Percentiles rank a stretch among this genome's conserved stretches.
phyloP scores from a whole-genome alignment of 108 stramenopile genomes.

The Nitzschia sp. region DNA sequence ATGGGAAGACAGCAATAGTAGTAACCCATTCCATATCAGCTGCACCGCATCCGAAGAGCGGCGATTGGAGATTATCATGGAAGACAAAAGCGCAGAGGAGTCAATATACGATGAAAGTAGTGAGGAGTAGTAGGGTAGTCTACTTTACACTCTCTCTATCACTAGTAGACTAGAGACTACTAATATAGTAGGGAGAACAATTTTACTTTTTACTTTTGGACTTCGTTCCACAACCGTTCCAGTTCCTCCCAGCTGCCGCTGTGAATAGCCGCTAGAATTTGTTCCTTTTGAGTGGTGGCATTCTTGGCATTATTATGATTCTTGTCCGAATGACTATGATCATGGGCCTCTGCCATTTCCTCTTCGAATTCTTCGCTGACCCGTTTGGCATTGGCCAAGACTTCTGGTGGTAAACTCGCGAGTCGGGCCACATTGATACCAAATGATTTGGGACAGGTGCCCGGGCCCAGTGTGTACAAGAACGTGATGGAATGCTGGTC shows the following conservation, averaged over 20 bases:
- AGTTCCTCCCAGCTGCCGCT: slow-evolving; percentile 10
- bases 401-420: slow-evolving; percentile 94
- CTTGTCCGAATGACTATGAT: no score
- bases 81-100: no score
- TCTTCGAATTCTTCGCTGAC: slow-evolving; percentile 80
- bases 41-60: no score
- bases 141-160: no score
- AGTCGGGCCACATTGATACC: slow-evolving; percentile 99
- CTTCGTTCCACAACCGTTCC: background rate
- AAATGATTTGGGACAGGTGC: slow-evolving; percentile 94
- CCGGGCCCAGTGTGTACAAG: slow-evolving; percentile 94
- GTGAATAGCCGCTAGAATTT: slow-evolving; percentile 9
- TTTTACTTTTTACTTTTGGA: no score
- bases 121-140: no score
- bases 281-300: background rate
- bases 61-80: no score
- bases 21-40: no score
- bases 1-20: no score
- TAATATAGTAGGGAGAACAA: no score
- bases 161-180: no score
- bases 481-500: slow-evolving; percentile 91
- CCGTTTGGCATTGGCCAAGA: slow-evolving; percentile 78
- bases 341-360: slow-evolving; percentile 46
- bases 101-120: no score
- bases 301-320: background rate